Conservation (phyloP, 768 basidiomycete species). For the Serendipita sp. region DNA sequence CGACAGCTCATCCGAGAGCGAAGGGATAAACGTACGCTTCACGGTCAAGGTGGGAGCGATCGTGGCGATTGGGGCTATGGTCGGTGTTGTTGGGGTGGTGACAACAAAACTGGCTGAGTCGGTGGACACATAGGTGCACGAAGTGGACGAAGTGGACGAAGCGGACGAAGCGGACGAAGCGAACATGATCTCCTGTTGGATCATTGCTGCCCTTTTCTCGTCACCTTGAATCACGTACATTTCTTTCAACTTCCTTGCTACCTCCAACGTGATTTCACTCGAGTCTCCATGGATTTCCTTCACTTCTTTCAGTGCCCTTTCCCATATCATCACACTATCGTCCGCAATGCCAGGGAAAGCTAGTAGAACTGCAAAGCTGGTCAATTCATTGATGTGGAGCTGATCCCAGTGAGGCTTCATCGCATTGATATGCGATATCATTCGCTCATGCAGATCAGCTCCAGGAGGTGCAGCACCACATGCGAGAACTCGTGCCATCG, state of each 20-base stretch:
- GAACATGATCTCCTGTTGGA: neutral
- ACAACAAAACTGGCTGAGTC: too few species aligned
- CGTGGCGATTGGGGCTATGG: too few species aligned
- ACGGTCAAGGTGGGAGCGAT: slow-evolving; percentile 18
- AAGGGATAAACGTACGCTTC: slow-evolving; percentile 37
- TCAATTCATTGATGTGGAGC: neutral
- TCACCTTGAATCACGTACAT: neutral
- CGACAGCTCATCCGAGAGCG: slow-evolving; percentile 41
- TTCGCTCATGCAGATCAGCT: neutral
- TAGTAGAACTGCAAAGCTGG: neutral
- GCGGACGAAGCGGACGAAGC: too few species aligned
- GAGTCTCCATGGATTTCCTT: neutral
- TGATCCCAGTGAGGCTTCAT: neutral
- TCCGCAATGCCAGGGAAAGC: neutral
- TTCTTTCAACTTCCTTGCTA: neutral
- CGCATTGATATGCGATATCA: neutral
- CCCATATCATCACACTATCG: neutral
- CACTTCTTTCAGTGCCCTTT: neutral
- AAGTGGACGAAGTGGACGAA: too few species aligned
- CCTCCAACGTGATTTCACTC: neutral
- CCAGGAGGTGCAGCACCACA: neutral
- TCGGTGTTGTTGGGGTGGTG: too few species aligned
- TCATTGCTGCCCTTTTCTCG: neutral
- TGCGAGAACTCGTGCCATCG: neutral
- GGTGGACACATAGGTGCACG: too few species aligned